Percentiles rank a stretch among this genome's conserved stretches.
Evolutionary conservation across 306 rosid genomes (phyloP).

Genomic region (Prunus armeniaca): DNA sequence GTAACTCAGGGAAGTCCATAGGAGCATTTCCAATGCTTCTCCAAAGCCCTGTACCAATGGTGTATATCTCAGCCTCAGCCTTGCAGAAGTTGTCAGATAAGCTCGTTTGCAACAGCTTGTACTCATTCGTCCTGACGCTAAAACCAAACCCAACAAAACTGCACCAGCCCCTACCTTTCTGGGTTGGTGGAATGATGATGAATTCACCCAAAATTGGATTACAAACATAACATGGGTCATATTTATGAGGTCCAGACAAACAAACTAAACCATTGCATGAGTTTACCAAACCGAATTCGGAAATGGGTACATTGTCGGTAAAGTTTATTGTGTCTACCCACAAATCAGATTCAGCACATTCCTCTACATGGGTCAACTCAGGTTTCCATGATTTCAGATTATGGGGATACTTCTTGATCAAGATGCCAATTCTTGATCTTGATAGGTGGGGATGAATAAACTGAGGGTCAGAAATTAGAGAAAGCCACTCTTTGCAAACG

Average conservation of each 20-base stretch:
- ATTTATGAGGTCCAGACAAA: background rate
- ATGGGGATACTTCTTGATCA: background rate
- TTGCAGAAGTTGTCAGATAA: background rate
- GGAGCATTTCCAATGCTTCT: constrained; percentile 2
- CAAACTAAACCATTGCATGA: background rate
- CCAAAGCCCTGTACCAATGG: constrained; percentile 3
- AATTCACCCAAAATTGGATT: constrained; percentile 4
- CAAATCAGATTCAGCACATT: background rate
- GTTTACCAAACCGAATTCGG: background rate
- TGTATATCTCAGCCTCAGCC: background rate
- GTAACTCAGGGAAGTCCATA: background rate
- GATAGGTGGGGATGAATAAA: background rate
- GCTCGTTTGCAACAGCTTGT: background rate
- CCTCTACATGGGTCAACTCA: background rate
- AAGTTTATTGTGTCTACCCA: background rate
- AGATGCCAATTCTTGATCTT: background rate
- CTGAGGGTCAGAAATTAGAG: background rate
- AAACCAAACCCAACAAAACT: background rate
- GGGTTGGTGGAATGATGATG: background rate
- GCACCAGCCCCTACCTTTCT: background rate
- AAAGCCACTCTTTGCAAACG: constrained; percentile 17
- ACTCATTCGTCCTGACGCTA: background rate
- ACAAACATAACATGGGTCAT: background rate
- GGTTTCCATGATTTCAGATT: background rate
- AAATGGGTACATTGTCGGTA: background rate